Evolutionary conservation across 768 basidiomycete genomes (phyloP).

Genomic region (Mrakia hoshinonis): DNA sequence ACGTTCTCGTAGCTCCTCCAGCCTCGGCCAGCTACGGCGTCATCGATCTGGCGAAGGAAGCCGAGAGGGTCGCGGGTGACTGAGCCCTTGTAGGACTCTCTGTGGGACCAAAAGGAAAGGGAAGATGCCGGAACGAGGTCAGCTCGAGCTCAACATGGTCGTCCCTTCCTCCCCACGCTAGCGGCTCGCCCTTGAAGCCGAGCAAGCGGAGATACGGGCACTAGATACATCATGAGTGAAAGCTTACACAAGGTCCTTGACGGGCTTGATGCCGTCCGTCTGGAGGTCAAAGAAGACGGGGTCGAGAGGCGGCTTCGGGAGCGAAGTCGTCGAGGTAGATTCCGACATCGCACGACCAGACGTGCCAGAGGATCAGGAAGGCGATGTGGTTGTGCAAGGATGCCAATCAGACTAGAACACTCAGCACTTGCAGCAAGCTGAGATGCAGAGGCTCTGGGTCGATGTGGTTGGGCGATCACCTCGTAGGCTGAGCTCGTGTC

Average conservation of each 20-base stretch:
- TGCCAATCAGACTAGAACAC: no score
- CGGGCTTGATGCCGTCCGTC: neutral
- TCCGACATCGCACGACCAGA: no score
- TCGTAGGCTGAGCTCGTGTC: no score
- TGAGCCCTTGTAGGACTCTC: neutral
- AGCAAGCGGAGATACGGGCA: no score
- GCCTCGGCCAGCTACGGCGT: constrained; percentile 5
- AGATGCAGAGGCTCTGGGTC: no score
- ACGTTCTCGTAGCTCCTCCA: constrained; percentile 19
- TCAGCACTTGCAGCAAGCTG: no score
- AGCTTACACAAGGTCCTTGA: constrained; percentile 19
- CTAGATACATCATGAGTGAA: neutral
- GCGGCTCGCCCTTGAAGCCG: neutral
- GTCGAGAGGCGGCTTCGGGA: constrained; percentile 13
- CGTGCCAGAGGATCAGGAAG: no score
- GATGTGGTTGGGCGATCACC: no score
- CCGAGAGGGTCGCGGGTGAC: constrained; percentile 3
- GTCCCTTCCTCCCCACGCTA: neutral
- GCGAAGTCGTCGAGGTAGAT: neutral
- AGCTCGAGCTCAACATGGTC: neutral
- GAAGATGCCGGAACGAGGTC: neutral
- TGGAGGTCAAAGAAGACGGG: constrained; percentile 16
- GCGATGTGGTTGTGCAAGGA: no score
- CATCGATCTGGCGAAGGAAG: constrained; percentile 13
- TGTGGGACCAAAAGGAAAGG: neutral